Conservation (phyloP, 2,329 filamentous ascomycete species). For the Fusarium hostae region DNA sequence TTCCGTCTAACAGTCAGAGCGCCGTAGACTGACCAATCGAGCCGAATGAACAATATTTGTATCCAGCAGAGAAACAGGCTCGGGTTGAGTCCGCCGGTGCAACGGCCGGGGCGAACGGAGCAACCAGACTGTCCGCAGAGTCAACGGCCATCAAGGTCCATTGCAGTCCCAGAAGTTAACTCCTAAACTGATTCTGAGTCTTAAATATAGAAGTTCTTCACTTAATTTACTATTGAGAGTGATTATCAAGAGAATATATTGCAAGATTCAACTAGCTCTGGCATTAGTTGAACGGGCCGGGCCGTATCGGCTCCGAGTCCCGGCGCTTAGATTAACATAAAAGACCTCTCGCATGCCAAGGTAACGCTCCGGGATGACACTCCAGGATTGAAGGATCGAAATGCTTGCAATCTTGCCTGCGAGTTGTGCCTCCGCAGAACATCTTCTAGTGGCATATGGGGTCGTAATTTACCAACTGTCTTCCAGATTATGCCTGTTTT, state of each 20-base stretch:
- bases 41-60: rapidly evolving
- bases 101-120: background rate
- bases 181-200: no score
- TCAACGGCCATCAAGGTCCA: background rate
- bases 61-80: background rate
- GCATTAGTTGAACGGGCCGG: background rate
- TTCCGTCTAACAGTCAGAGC: background rate
- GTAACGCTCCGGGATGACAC: background rate
- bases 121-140: background rate
- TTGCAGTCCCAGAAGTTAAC: background rate
- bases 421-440: background rate
- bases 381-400: background rate
- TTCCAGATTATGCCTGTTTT: background rate
- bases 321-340: background rate
- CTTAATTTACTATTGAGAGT: no score
- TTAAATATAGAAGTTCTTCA: background rate
- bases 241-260: background rate
- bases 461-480: background rate
- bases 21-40: background rate
- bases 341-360: no score
- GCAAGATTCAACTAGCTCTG: background rate
- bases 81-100: background rate
- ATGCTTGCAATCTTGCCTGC: background rate
- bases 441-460: background rate
- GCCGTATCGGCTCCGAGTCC: background rate